Base-by-base conservation (phyloP, 768 basidiomycete species). In the Agrocybe chaxingu region DNA sequence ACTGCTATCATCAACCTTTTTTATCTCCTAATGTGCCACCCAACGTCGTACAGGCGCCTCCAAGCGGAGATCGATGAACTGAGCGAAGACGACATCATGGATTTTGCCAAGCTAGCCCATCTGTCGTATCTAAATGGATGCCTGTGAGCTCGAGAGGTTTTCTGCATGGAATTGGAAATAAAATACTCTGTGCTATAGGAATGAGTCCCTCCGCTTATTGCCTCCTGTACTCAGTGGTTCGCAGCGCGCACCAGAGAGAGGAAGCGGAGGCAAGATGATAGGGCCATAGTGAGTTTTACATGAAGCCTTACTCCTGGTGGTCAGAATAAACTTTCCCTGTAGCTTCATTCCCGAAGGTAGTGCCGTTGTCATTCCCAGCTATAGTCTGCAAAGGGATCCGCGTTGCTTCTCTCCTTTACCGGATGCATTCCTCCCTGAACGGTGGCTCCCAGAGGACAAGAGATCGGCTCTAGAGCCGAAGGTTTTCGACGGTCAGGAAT, bases 301-400 rank as follows among this genome's bases (percentile, higher is more conserved):
- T 18, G 16, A n/a, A 16, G 5, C 9, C 44, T 38, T 6, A n/a
- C 31, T 3, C 11, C 12, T n/a, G 13, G 34, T 11, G 34, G 16
- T 13, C 19, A 33, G 10, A 38, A 18, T 7, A 30, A 24, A 39
- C 32, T 12, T 12, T 19, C 31, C 11, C 24, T 24, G 8, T 24
- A 55, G 50, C 37, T 70, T 65, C 48, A 66, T 75, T 13, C 70
- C 72, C 7, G 71, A 72, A 60, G 72, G 71, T 31, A 75, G 69
- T n/a, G 66, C 64, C 36, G 65, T 66, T 12, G 63, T 64, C 43
- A 61, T 72, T 24, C 67, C 69, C 18, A 66, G 68, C 0, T 70
- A 65, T 41, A 56, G 61, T 12, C 51, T 73, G 7, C 72, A 73
- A 29, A 62, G 66, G 12, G 70, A 73, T 53, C 59, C 67, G 16